phyloP scores from a whole-genome alignment of 148 eudicot species.

The Rhododendron griersonianum region DNA sequence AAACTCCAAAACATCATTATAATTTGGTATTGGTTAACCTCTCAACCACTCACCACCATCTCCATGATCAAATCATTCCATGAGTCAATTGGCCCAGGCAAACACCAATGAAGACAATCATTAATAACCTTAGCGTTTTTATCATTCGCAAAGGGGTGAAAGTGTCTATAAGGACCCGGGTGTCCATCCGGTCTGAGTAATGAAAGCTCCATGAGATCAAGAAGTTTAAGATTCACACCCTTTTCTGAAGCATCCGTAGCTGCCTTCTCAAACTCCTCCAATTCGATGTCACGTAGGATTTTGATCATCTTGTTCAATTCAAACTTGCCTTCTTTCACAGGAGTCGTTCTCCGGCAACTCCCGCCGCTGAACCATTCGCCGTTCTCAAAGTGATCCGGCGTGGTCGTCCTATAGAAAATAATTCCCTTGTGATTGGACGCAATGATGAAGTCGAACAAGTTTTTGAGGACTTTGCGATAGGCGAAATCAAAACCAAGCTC shows the following conservation, averaged over 20 bases:
- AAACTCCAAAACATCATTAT: not conserved
- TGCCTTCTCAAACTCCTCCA: constrained; percentile 61
- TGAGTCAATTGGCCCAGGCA: constrained; percentile 87
- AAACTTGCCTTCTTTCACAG: constrained; percentile 55
- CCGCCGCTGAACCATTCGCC: constrained; percentile 78
- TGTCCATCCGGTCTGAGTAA: constrained; percentile 81
- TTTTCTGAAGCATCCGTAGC: constrained; percentile 35
- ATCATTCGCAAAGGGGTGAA: constrained; percentile 43
- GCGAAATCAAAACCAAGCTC: constrained; percentile 44
- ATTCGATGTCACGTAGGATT: constrained; percentile 46
- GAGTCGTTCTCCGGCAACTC: constrained; percentile 46
- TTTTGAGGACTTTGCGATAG: constrained; percentile 41
- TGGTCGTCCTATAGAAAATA: constrained; percentile 49
- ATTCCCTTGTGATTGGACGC: constrained; percentile 43
- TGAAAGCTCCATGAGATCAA: constrained; percentile 59
- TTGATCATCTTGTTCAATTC: constrained; percentile 33
- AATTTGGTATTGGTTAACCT: not conserved
- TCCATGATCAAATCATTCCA: constrained; percentile 83
- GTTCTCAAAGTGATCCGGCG: constrained; percentile 85
- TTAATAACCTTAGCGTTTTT: constrained; percentile 28
- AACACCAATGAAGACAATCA: constrained; percentile 91
- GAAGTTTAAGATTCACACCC: constrained; percentile 52
- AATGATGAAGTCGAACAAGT: constrained; percentile 40
- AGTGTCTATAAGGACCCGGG: constrained; percentile 68
- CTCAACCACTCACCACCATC: constrained; percentile 34